A percentile compares a stretch with the other conserved stretches of the same genome.
These are phyloP conservation scores for Globisporangium nunn DNA, from an alignment of 352 stramenopile genomes.

Conservation along the genomic window DNA sequence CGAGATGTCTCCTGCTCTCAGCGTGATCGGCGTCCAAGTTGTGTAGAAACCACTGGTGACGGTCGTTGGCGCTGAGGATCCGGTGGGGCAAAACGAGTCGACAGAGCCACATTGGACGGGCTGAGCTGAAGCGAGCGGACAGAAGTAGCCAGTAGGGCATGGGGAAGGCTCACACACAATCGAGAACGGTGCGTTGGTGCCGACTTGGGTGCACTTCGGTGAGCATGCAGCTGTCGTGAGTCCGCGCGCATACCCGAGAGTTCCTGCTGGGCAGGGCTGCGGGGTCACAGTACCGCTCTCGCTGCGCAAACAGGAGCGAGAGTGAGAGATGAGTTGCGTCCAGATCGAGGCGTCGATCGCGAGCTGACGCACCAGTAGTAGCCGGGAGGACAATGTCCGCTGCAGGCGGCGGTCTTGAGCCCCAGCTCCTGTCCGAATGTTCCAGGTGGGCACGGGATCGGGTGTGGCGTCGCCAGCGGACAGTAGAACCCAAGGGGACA, in stretches of 20 bases:
- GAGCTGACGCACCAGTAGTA: conserved; percentile 39
- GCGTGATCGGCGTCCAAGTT: conserved; percentile 22
- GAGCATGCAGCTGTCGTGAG: conserved; percentile 47
- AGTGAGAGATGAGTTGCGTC: background rate
- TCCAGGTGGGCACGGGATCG: conserved; percentile 39
- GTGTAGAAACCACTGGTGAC: conserved; percentile 51
- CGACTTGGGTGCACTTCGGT: conserved; percentile 21
- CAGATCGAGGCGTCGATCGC: background rate
- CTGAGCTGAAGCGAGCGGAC: conserved; percentile 26
- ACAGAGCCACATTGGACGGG: conserved; percentile 29
- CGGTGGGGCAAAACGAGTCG: conserved; percentile 38
- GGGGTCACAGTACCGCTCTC: conserved; percentile 28
- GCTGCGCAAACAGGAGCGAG: conserved; percentile 12
- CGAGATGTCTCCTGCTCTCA: conserved; percentile 14
- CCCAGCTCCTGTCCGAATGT: conserved; percentile 30
- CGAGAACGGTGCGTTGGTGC: conserved; percentile 4
- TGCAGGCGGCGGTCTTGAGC: conserved; percentile 32
- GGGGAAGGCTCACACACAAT: conserved; percentile 33
- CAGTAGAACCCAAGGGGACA: conserved; percentile 58
- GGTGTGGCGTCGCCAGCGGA: conserved; percentile 33
- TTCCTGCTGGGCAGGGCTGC: conserved; percentile 34
- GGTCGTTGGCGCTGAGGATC: conserved; percentile 30
- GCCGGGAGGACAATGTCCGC: conserved; percentile 37
- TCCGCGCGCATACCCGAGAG: conserved; percentile 24
- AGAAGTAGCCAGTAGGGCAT: conserved; percentile 56